These are phyloP conservation scores for Fraxinus sp. DNA, from an alignment of 305 asterid genomes.

Conservation along the genomic window DNA sequence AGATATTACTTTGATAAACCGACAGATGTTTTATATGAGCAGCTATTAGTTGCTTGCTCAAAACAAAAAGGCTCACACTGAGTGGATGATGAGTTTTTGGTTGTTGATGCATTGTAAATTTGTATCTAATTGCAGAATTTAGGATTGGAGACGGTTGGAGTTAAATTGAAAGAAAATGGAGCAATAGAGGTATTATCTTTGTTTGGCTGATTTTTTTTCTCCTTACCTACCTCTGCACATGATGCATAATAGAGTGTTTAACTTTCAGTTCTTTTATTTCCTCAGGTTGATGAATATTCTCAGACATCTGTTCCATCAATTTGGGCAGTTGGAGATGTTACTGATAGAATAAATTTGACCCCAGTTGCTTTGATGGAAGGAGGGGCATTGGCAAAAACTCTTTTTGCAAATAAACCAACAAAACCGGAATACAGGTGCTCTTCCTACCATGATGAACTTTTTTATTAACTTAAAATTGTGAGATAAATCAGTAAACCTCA, in stretches of 20 bases:
- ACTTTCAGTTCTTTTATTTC: slow-evolving; percentile 21
- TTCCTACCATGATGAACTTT: slow-evolving; percentile 8
- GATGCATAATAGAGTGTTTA: slow-evolving; percentile 8
- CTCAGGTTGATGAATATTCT: slow-evolving; percentile 87
- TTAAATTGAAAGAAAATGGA: slow-evolving; percentile 73
- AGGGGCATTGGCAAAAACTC: slow-evolving; percentile 87
- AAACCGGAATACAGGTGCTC: slow-evolving; percentile 78
- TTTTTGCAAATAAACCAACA: slow-evolving; percentile 75
- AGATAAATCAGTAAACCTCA: background rate
- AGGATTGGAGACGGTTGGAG: slow-evolving; percentile 83
- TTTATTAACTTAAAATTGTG: slow-evolving; percentile 18
- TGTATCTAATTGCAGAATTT: slow-evolving; percentile 58
- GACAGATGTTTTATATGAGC: background rate
- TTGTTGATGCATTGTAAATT: background rate
- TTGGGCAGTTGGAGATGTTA: slow-evolving; percentile 99
- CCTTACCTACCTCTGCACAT: background rate
- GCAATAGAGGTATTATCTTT: slow-evolving; percentile 71
- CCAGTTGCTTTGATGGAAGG: slow-evolving; percentile 99
- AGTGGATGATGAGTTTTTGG: background rate
- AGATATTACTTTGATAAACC: background rate
- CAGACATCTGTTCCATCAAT: slow-evolving; percentile 88
- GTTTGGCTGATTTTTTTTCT: background rate
- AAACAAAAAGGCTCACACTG: background rate
- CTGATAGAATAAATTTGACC: slow-evolving; percentile 92
- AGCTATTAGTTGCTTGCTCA: background rate